These are phyloP conservation scores for Annulohypoxylon truncatum DNA, from an alignment of 2,329 filamentous ascomycete species.

Conservation along the genomic window DNA sequence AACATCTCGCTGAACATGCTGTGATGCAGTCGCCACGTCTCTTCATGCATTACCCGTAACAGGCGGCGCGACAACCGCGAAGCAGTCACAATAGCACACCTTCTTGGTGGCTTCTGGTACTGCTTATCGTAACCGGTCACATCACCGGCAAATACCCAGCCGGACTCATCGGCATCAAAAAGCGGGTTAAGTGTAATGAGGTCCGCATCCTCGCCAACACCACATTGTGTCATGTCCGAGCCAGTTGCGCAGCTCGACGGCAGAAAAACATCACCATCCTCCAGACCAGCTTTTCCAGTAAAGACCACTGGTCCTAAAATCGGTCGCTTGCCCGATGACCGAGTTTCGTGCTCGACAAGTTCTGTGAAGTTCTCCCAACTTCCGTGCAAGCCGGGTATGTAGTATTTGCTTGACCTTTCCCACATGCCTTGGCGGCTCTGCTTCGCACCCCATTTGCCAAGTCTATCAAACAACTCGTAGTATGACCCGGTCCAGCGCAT, in stretches of 20 bases:
- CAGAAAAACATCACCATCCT: constrained; percentile 66
- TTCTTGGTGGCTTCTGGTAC: constrained; percentile 70
- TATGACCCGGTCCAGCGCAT: constrained; percentile 73
- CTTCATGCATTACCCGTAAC: constrained; percentile 78
- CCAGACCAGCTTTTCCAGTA: constrained; percentile 59
- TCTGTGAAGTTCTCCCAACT: constrained; percentile 77
- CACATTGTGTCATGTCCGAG: constrained; percentile 65
- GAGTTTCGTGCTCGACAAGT: constrained; percentile 71
- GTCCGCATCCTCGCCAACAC: constrained; percentile 77
- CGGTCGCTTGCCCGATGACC: constrained; percentile 61
- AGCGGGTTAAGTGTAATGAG: constrained; percentile 82
- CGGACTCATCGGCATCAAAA: constrained; percentile 76
- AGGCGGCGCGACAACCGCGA: constrained; percentile 74
- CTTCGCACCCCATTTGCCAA: constrained; percentile 72
- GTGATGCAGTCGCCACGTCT: constrained; percentile 73
- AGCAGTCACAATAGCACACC: constrained; percentile 78
- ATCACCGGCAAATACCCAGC: constrained; percentile 78
- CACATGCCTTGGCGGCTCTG: constrained; percentile 79
- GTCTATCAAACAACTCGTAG: constrained; percentile 78
- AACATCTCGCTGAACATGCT: constrained; percentile 87
- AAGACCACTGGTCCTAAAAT: constrained; percentile 76
- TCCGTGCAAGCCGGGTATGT: constrained; percentile 77
- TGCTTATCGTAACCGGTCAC: constrained; percentile 73
- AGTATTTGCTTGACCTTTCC: constrained; percentile 82
- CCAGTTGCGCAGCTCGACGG: constrained; percentile 67